Evolutionary conservation across 1,139 yeast species (phyloP).

Genomic region (Suhomyces kunorum): DNA sequence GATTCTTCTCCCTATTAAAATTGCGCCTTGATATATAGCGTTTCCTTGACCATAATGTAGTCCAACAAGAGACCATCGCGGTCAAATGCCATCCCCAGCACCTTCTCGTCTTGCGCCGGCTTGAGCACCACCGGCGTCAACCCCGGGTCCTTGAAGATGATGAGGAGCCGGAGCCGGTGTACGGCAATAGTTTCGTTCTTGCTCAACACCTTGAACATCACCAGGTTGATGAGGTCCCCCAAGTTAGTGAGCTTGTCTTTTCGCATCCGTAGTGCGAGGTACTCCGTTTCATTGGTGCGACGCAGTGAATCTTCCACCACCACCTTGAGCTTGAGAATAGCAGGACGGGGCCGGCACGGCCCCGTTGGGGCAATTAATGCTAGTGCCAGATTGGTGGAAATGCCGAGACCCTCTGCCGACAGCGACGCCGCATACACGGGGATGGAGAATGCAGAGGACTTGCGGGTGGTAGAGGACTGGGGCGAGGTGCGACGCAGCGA

Average conservation of each 20-base stretch:
- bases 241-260: conserved; percentile 29
- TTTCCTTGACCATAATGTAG: conserved; percentile 30
- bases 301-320: conserved; percentile 14
- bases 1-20: background rate
- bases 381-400: conserved; percentile 2
- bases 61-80: conserved; percentile 28
- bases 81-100: conserved; percentile 5
- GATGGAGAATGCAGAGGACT: conserved; percentile 1
- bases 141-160: conserved; percentile 27
- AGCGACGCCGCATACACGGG: no score
- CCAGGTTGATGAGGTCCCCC: conserved; percentile 30
- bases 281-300: conserved; percentile 12
- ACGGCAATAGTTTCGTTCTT: conserved; percentile 19
- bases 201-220: conserved; percentile 24
- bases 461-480: conserved; percentile 4
- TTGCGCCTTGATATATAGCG: conserved; percentile 28
- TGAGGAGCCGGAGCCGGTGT: conserved; percentile 22
- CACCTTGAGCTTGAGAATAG: conserved; percentile 24
- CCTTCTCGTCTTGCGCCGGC: conserved; percentile 13
- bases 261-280: conserved; percentile 26
- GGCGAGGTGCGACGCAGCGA: background rate
- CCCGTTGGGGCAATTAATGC: conserved; percentile 5
- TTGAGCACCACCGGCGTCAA: conserved; percentile 31
- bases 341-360: background rate
- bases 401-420: conserved; percentile 9